Percentiles rank a stretch among this genome's conserved stretches.
These are phyloP conservation scores for Penicillium sp. DNA, from an alignment of 2,329 filamentous ascomycete genomes.

Conservation along the genomic window DNA sequence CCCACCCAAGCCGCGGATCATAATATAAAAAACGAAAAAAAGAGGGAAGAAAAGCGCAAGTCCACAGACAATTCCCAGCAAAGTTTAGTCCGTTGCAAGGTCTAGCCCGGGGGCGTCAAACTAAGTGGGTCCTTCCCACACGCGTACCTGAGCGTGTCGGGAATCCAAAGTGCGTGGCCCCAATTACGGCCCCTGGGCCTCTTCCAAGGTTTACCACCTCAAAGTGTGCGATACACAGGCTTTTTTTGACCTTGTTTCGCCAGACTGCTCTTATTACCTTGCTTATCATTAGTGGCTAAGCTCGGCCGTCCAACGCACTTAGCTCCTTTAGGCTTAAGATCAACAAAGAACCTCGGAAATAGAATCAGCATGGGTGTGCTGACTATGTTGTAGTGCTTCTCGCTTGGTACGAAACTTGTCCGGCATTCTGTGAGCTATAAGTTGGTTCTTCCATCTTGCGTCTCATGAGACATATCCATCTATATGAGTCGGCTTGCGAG, in stretches of 20 bases:
- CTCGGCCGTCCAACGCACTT: conserved; percentile 3
- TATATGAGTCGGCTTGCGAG: neutral
- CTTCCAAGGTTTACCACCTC: neutral
- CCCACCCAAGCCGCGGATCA: conserved; percentile 2
- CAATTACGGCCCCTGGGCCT: neutral
- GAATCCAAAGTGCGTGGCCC: conserved; percentile 12
- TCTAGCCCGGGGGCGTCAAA: conserved; percentile 26
- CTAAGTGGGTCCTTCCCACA: conserved; percentile 11
- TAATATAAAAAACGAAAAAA: neutral
- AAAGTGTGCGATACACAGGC: conserved; percentile 3
- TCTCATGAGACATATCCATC: neutral
- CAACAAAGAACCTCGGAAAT: conserved; percentile 9
- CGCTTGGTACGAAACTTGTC: neutral
- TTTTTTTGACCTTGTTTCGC: neutral
- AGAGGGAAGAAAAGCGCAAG: neutral
- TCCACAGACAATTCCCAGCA: neutral
- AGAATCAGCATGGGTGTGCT: conserved; percentile 4
- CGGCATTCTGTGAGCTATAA: neutral
- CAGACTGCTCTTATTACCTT: conserved; percentile 6
- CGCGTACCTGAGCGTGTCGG: conserved; percentile 13
- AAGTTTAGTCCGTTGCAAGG: conserved; percentile 25
- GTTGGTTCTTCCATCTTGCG: neutral
- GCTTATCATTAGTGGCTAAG: conserved; percentile 4
- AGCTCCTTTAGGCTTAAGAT: conserved; percentile 11
- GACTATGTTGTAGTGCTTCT: neutral